These are phyloP conservation scores for Saccharomycopsis crataegensis DNA, from an alignment of 1,139 yeast species.

Conservation along the genomic window DNA sequence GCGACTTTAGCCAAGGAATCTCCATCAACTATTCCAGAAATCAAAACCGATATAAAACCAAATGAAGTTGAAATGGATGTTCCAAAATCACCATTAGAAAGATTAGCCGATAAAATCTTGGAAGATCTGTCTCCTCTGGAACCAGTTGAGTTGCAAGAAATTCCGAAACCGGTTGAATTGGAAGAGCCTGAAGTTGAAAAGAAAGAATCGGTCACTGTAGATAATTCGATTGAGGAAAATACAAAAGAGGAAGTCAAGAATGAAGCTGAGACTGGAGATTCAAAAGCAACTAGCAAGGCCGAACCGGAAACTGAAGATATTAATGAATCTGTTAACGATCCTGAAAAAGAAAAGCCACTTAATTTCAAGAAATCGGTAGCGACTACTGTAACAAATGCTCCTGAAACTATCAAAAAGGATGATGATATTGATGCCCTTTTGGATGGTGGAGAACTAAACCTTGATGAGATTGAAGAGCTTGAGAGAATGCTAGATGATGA, in stretches of 20 bases:
- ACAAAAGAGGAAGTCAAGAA: constrained; percentile 21
- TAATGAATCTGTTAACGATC: constrained; percentile 19
- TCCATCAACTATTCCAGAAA: constrained; percentile 20
- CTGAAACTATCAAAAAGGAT: background rate
- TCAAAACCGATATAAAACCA: constrained; percentile 16
- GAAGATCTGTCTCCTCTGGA: constrained; percentile 1
- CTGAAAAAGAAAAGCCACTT: background rate
- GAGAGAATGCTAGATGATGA: constrained; percentile 18
- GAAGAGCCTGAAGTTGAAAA: constrained; percentile 14
- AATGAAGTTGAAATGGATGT: constrained; percentile 21
- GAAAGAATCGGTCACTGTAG: constrained; percentile 17
- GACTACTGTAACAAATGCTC: background rate
- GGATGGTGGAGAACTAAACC: constrained; percentile 8
- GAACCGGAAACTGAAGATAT: constrained; percentile 7
- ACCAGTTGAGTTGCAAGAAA: constrained; percentile 12
- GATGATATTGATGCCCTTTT: constrained; percentile 15
- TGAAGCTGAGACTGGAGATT: constrained; percentile 17
- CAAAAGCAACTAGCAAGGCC: background rate
- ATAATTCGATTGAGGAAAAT: constrained; percentile 11
- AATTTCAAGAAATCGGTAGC: background rate
- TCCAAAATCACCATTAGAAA: constrained; percentile 16
- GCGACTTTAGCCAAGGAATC: background rate
- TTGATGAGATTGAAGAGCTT: constrained; percentile 16
- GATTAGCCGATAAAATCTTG: constrained; percentile 17
- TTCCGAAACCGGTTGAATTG: constrained; percentile 3